Evolutionary conservation across 768 basidiomycete species (phyloP).

Genomic region (Daedaleopsis nitida): DNA sequence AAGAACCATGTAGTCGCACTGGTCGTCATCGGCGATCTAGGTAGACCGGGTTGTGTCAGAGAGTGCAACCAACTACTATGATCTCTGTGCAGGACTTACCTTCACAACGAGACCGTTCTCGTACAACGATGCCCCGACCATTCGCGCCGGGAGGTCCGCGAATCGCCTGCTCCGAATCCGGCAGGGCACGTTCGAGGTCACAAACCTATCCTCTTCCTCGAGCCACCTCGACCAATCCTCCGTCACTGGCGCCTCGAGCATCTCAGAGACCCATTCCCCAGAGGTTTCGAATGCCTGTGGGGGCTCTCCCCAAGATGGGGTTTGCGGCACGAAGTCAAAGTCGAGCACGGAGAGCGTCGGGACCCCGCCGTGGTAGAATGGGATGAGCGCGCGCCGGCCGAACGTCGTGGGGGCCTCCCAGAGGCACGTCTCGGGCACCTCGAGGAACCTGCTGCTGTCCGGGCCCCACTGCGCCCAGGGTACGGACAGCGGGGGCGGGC

Average conservation of each 20-base stretch:
- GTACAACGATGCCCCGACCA: neutral
- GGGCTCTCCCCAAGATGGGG: neutral
- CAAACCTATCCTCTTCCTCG: neutral
- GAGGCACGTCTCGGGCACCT: neutral
- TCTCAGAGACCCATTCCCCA: neutral
- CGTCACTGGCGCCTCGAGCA: neutral
- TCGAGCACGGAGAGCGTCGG: neutral
- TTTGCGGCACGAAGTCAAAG: neutral
- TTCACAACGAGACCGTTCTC: neutral
- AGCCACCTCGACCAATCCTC: neutral
- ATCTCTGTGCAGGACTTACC: neutral
- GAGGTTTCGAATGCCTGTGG: neutral
- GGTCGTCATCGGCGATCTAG: neutral
- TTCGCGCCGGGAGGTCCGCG: neutral
- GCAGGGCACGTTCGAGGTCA: neutral
- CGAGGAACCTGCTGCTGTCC: neutral
- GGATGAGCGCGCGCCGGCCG: neutral
- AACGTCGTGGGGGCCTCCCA: neutral
- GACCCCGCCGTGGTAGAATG: neutral
- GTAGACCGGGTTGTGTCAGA: neutral
- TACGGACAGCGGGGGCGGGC: neutral
- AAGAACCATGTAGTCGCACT: neutral
- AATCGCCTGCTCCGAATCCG: neutral
- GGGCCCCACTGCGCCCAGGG: neutral
- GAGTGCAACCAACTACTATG: neutral